Evolutionary conservation across 1,284 basidiomycete genomes (phyloP), one percentile per base, ranked within the genome.

Genomic region (Puccinia sorghi): DNA sequence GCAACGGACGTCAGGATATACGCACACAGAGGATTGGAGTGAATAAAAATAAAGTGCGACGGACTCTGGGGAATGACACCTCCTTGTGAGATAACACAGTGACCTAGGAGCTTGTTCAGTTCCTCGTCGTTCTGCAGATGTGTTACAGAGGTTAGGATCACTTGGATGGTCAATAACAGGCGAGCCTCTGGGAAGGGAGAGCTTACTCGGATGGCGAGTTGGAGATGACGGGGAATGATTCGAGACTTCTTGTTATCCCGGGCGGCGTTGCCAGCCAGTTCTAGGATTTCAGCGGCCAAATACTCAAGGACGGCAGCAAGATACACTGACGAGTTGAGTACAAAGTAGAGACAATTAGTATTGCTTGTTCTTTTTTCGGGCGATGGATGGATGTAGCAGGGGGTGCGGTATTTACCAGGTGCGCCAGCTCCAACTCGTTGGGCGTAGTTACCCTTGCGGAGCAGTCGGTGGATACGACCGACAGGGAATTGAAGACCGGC

Each of bases 191-290:
- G 57, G 11, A 32, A 37, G n/a, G 54, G 9, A 46, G 15, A 50
- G 57, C 75, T 22, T 71, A 79, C 77, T 64, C 77, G 89, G 86
- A 95, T 93, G 82, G 93, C 93, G 81, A 94, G 90, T 85, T 94
- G 92, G 80, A 94, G 85, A 86, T 94, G 93, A 84, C 93, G 90
- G 80, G 93, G 93, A 20, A 93, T 91, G 84, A 94, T 94, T 90
- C 93, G 92, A 84, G 92, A 91, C 93, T 88, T 79, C 88, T 90
- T 90, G 86, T 91, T 90, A 83, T 91, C 89, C 80, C 89, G 87
- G 39, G 77, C 77, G 66, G 91, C 92, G 86, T 93, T 93, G 79
- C 93, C 93, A 72, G 93, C 92, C 75, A 94, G 87, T 86, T 94
- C 93, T 80, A 93, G 89, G 83, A 94, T 91, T 86, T 94, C 93